Base-by-base conservation (phyloP, 345 rosid genomes). In the Corchorus olitorius region DNA sequence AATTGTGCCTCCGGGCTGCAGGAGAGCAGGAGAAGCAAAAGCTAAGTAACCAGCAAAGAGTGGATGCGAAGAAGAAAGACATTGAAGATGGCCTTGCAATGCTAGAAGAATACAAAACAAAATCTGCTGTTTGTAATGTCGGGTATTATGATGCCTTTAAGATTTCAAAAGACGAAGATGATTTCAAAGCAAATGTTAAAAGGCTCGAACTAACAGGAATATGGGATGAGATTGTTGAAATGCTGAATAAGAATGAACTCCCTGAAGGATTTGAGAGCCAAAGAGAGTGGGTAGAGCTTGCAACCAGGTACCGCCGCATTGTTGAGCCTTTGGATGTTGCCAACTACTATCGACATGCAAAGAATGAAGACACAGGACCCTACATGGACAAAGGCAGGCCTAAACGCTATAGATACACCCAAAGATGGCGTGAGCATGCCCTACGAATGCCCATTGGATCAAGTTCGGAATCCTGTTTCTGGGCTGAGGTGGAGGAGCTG, bases 401-500 rank as follows among this genome's bases (percentile, higher is more conserved):
- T 34, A 92, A 48, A 16, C 83, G 97, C 46, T 92, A 89, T 77
- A 85, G 45, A 74, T 85, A 76, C 76, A 83, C 89, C 6, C 97
- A 92, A 46, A 89, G 85, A 79, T 88, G 91, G 90, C 84, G 74
- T 4, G 94, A 94, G 75, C 89, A 91, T 65, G 71, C 75, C 0
- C n/a, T 16, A 11, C 61, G 80, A 34, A 70, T 67, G 85, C 50
- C 54, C 0, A 2, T 14, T 1, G 83, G 83, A 19, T 83, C 79
- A 0, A 13, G 70, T 45, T 72, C 17, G 41, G 94, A 85, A 39
- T 94, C 97, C 16, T 83, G 88, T 76, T 81, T 94, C 48, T 90
- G 97, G 98, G 97, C 94, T 0, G 88, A 89, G 78, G 87, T 91
- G 2, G 98, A 94, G 86, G 97, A 94, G 77, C 92, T 92, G 88